A percentile compares a stretch with the other conserved stretches of the same genome.
Evolutionary conservation across 495 filamentous ascomycete species (phyloP).

Genomic region (Neurospora africana): DNA sequence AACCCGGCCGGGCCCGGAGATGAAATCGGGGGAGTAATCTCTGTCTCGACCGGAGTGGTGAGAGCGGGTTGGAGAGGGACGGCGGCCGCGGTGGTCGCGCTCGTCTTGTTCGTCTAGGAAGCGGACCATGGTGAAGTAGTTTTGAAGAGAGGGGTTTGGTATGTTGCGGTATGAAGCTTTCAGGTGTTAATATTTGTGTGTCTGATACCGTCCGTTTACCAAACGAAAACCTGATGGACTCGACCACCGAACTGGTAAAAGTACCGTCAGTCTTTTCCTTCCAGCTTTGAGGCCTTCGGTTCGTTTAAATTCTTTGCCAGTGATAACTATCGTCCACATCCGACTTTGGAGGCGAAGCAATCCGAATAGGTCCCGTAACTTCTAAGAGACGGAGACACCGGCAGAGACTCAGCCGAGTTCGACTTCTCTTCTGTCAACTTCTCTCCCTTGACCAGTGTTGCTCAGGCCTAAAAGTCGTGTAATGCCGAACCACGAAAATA

Average conservation of each 20-base stretch:
- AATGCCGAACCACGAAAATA: neutral
- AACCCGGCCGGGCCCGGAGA: neutral
- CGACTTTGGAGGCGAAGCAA: neutral
- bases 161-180: neutral
- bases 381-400: neutral
- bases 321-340: neutral
- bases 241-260: neutral
- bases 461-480: neutral
- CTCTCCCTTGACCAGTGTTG: neutral
- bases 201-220: neutral
- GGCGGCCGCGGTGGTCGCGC: neutral
- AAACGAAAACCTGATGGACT: neutral
- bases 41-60: neutral
- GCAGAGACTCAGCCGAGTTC: neutral
- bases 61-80: neutral
- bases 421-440: neutral
- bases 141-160: neutral
- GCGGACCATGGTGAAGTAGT: neutral
- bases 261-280: neutral
- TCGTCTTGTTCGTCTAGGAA: neutral
- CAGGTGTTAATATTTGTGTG: neutral
- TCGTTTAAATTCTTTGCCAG: neutral
- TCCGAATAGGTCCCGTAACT: neutral
- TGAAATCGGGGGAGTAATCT: constrained; percentile 2
- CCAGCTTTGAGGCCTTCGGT: neutral